phyloP scores from a whole-genome alignment of 495 filamentous ascomycete genomes.

The Chaetomidium leptoderma region DNA sequence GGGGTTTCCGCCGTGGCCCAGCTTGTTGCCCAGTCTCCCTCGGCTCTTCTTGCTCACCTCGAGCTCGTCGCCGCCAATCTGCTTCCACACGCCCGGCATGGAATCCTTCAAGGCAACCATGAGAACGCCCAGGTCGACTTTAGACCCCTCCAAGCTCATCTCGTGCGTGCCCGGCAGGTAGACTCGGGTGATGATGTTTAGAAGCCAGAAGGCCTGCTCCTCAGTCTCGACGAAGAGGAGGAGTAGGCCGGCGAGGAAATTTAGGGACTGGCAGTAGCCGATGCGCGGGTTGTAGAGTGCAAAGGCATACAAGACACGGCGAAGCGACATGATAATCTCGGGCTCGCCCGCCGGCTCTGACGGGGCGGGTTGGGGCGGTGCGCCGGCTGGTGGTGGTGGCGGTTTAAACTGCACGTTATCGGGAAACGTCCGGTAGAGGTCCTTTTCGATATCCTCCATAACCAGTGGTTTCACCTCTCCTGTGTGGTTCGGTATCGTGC shows the following conservation, averaged over 20 bases:
- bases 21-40: constrained; percentile 15
- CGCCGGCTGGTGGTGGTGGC: constrained; percentile 19
- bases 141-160: constrained; percentile 84
- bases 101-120: constrained; percentile 80
- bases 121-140: constrained; percentile 89
- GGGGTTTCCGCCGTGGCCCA: constrained; percentile 15
- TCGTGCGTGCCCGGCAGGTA: constrained; percentile 93
- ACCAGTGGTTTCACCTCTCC: constrained; percentile 62
- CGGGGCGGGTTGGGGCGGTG: not conserved
- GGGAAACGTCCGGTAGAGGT: constrained; percentile 91
- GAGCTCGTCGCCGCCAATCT: constrained; percentile 73
- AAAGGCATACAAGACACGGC: constrained; percentile 84
- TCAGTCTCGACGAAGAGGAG: constrained; percentile 82
- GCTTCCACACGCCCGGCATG: constrained; percentile 82
- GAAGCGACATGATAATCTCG: constrained; percentile 70
- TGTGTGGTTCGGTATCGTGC: constrained; percentile 9
- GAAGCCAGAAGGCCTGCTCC: constrained; percentile 90
- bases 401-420: constrained; percentile 92
- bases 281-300: constrained; percentile 82
- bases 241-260: constrained; percentile 94
- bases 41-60: constrained; percentile 47
- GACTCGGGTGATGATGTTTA: constrained; percentile 82
- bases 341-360: constrained; percentile 55
- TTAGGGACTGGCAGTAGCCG: constrained; percentile 94
- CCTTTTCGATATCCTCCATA: constrained; percentile 88